A percentile compares a stretch with the other conserved stretches of the same genome.
Evolutionary conservation across 2,329 filamentous ascomycete species (phyloP).

Genomic region (Chaetomium sp.): DNA sequence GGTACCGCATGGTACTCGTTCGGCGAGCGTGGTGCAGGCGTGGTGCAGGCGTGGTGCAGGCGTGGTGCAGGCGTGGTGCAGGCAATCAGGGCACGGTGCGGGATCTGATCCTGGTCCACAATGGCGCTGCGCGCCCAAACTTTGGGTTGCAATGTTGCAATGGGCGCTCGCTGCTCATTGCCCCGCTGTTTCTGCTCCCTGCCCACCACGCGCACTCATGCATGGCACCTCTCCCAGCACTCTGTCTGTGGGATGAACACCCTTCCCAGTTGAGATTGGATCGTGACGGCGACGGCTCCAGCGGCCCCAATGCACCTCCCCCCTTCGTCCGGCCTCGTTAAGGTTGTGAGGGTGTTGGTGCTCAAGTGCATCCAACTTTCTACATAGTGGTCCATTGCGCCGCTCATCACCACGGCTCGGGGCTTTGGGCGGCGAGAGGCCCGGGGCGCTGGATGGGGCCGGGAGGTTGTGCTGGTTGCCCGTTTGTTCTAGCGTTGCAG

Average conservation of each 20-base stretch:
- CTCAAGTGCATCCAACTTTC: neutral
- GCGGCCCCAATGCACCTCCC: neutral
- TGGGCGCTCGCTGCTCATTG: conserved; percentile 2
- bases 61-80: conserved; percentile 3
- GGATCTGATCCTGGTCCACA: conserved; percentile 18
- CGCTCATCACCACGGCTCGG: neutral
- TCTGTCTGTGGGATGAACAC: conserved; percentile 3
- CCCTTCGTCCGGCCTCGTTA: neutral
- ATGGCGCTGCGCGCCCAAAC: neutral
- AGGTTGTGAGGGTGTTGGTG: neutral
- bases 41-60: too few species aligned
- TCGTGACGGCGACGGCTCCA: neutral
- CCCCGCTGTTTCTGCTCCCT: conserved; percentile 13
- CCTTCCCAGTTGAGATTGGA: neutral
- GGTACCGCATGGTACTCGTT: conserved; percentile 26
- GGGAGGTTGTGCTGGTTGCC: neutral
- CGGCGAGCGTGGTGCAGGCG: conserved; percentile 4
- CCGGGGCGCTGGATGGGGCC: neutral
- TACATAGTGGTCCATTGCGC: neutral
- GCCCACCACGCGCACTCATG: conserved; percentile 24
- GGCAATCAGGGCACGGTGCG: conserved; percentile 25
- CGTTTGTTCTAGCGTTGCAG: neutral
- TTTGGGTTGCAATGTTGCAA: conserved; percentile 8
- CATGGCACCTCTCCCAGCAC: conserved; percentile 14
- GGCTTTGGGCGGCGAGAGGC: neutral